phyloP scores from a whole-genome alignment of 192 early-diverging fungal genomes.

The Coemansia reversa region DNA sequence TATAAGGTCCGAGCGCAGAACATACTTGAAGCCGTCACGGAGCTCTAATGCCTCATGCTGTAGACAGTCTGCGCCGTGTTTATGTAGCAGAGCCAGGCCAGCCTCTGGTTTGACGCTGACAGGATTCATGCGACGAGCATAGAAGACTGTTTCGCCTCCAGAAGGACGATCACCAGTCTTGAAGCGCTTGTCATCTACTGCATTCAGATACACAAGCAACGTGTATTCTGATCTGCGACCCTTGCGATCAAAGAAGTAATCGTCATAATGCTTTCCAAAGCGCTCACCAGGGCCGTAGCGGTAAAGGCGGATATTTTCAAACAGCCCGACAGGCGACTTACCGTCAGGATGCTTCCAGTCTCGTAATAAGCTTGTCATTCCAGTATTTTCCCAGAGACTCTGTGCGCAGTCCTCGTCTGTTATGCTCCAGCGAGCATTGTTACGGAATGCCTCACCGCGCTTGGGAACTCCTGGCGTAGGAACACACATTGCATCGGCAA shows the following conservation, averaged over 20 bases:
- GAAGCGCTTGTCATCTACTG: conserved; percentile 41
- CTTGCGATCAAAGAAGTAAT: conserved; percentile 53
- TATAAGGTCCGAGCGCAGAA: conserved; percentile 60
- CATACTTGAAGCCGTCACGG: conserved; percentile 58
- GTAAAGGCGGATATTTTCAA: conserved; percentile 62
- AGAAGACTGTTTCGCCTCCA: conserved; percentile 53
- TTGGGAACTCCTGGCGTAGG: conserved; percentile 47
- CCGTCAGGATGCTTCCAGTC: conserved; percentile 41
- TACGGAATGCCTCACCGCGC: conserved; percentile 60
- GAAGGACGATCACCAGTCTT: conserved; percentile 20
- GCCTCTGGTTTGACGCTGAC: conserved; percentile 58
- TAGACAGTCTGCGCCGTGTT: conserved; percentile 63
- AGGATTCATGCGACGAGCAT: conserved; percentile 53
- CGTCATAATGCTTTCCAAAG: conserved; percentile 64
- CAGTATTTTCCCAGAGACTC: conserved; percentile 54
- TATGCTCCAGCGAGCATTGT: conserved; percentile 59
- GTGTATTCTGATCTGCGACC: conserved; percentile 61
- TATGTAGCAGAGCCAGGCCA: conserved; percentile 60
- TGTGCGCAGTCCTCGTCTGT: conserved; percentile 49
- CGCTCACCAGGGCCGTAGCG: conserved; percentile 60
- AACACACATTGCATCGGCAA: conserved; percentile 36
- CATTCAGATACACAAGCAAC: conserved; percentile 59
- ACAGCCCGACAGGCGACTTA: conserved; percentile 51
- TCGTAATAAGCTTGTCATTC: conserved; percentile 32
- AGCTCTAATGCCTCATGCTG: conserved; percentile 60